phyloP scores from a whole-genome alignment of 306 rosid species.

The Lagenaria siceraria region DNA sequence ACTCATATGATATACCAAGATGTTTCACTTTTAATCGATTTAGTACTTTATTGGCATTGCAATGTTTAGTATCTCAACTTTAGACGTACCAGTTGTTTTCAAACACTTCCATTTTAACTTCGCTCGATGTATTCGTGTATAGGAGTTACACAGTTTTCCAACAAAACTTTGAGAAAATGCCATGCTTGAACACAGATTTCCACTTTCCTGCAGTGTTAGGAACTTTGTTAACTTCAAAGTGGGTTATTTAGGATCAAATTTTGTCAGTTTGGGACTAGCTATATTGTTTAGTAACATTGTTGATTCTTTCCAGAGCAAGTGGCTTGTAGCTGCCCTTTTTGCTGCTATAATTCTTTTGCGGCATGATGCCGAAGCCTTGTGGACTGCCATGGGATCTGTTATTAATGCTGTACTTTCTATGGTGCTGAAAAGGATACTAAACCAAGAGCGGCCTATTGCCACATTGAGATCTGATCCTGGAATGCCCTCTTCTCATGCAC shows the following conservation, averaged over 20 bases:
- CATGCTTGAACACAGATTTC: background rate
- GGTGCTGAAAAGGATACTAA: constrained; percentile 43
- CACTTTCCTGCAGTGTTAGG: background rate
- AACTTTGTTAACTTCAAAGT: background rate
- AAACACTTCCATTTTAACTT: background rate
- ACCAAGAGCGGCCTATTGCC: constrained; percentile 75
- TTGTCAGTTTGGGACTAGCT: background rate
- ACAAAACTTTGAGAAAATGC: background rate
- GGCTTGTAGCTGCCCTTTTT: constrained; percentile 49
- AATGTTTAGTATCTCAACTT: background rate
- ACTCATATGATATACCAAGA: no score
- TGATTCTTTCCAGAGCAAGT: constrained; percentile 61
- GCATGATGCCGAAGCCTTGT: constrained; percentile 71
- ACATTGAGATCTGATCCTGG: constrained; percentile 69
- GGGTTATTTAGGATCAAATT: background rate
- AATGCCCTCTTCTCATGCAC: constrained; percentile 92
- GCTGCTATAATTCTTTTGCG: constrained; percentile 54
- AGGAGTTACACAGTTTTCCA: background rate
- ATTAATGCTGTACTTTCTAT: constrained; percentile 42
- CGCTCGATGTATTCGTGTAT: background rate
- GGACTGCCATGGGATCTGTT: constrained; percentile 65
- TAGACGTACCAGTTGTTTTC: background rate
- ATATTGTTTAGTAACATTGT: constrained; percentile 6
- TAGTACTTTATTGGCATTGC: background rate
- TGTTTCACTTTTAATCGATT: background rate